Evolutionary conservation across 371 early-diverging fungal genomes (phyloP).

Genomic region (Mortierella sp.): DNA sequence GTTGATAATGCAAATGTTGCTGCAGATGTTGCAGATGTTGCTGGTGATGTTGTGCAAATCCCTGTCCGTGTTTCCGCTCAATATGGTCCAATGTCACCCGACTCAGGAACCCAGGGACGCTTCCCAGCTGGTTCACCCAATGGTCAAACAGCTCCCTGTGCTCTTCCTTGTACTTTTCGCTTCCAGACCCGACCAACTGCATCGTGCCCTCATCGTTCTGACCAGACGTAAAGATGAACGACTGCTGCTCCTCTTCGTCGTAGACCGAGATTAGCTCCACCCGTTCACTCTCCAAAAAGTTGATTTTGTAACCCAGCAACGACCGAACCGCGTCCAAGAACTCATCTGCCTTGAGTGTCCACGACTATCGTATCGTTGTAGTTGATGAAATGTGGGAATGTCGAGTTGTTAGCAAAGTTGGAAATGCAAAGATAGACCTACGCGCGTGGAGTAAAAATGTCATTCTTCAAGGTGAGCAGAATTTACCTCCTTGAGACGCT

Average conservation of each 20-base stretch:
- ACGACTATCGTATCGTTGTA: conserved; percentile 58
- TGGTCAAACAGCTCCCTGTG: conserved; percentile 68
- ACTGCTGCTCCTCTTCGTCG: conserved; percentile 65
- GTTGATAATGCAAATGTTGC: conserved; percentile 16
- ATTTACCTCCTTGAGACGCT: conserved; percentile 74
- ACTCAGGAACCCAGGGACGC: conserved; percentile 86
- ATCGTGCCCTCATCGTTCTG: conserved; percentile 71
- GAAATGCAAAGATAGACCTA: not conserved
- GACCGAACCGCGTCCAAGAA: conserved; percentile 75
- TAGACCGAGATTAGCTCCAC: conserved; percentile 80
- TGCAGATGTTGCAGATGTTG: conserved; percentile 4
- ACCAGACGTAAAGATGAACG: conserved; percentile 75
- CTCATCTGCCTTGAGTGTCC: conserved; percentile 72
- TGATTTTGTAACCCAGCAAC: conserved; percentile 83
- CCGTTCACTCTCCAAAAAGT: conserved; percentile 75
- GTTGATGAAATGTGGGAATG: not conserved
- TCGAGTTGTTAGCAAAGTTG: not conserved
- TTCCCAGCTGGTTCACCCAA: conserved; percentile 75
- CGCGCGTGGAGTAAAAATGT: too few relatives aligned
- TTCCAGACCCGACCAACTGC: conserved; percentile 73
- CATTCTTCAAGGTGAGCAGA: not conserved
- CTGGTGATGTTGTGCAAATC: conserved; percentile 18
- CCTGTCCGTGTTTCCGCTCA: conserved; percentile 60
- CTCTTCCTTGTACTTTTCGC: conserved; percentile 66
- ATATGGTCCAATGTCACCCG: conserved; percentile 76